Evolutionary conservation across 78 protist genomes (phyloP).

Genomic region (Diacronema lutheri): DNA sequence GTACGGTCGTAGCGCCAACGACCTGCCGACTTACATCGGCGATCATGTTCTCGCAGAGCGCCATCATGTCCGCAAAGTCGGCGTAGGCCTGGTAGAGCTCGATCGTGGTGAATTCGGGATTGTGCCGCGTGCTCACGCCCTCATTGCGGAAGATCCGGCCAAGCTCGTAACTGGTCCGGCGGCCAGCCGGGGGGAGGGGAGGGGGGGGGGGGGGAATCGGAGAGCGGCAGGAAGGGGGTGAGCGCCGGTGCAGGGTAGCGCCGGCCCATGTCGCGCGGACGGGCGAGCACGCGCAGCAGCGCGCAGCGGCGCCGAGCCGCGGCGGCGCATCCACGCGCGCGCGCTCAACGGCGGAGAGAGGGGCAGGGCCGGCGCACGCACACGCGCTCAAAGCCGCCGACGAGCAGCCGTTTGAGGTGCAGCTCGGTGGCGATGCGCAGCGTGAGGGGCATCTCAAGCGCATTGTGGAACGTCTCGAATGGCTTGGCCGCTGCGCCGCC

Average conservation of each 20-base stretch:
- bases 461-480: constrained; percentile 57
- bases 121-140: constrained; percentile 57
- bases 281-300: too few species aligned
- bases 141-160: constrained; percentile 57
- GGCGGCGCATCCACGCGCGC: too few species aligned
- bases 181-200: too few species aligned
- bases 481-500: constrained; percentile 60
- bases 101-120: constrained; percentile 71
- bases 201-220: too few species aligned
- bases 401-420: constrained; percentile 52
- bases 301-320: too few species aligned
- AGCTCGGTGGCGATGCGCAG: constrained; percentile 60
- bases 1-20: neutral
- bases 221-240: too few species aligned
- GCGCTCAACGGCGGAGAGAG: too few species aligned
- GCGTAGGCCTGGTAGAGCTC: constrained; percentile 57
- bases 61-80: constrained; percentile 67
- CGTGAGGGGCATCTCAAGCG: constrained; percentile 29
- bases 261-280: too few species aligned
- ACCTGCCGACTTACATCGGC: neutral
- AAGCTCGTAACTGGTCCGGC: too few species aligned
- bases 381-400: constrained; percentile 68
- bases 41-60: constrained; percentile 55
- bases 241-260: too few species aligned
- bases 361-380: constrained; percentile 22